Base-by-base conservation (phyloP, 1,284 basidiomycete species). In the Malassezia psittaci region DNA sequence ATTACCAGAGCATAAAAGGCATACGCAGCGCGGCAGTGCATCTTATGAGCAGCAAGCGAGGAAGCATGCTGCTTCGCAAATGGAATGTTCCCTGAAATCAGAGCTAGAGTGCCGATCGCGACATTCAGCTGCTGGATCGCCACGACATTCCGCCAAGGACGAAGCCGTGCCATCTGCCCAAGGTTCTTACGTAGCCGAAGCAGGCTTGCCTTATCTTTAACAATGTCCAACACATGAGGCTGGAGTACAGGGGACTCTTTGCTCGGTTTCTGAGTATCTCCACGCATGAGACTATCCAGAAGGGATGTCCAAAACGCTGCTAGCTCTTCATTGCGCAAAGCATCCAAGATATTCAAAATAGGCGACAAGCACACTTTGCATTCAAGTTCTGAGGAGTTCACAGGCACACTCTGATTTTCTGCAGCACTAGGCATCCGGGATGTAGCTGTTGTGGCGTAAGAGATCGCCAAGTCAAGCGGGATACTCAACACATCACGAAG, bases 401-500 rank as follows among this genome's bases (percentile, higher is more conserved):
- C 24, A 29, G 24, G 24, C 24, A 29, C 24, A 37, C 11, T 43
- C 38, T 9, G 16, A n/a, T 19, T 19, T 32, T 29, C 8, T 6
- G 43, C 18, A 34, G 5, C 39, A 21, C 39, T 41, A 16, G 13
- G 16, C 9, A n/a, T 9, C 10, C 21, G 16, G 13, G 16, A 16
- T 16, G 39, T 41, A 21, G 16, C 24, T 29, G 51, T 15, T 21
- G 39, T 21, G 1, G 51, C 55, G 39, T 52, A 50, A 3, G 65
- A 64, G 33, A 54, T 56, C 18, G 63, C 63, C 5, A 64, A 44
- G 6, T 63, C 61, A 10, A 70, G 59, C 41, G 61, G 57, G 15
- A 71, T 52, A 24, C 66, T 60, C 4, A 58, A 41, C 2, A 64
- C 62, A n/a, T 39, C 37, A 63, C 60, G 65, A 60, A 72, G 16